Percentiles rank a stretch among this genome's conserved stretches.
Conservation (phyloP, 805 yeast species). For the Myxozyma neotropica region DNA sequence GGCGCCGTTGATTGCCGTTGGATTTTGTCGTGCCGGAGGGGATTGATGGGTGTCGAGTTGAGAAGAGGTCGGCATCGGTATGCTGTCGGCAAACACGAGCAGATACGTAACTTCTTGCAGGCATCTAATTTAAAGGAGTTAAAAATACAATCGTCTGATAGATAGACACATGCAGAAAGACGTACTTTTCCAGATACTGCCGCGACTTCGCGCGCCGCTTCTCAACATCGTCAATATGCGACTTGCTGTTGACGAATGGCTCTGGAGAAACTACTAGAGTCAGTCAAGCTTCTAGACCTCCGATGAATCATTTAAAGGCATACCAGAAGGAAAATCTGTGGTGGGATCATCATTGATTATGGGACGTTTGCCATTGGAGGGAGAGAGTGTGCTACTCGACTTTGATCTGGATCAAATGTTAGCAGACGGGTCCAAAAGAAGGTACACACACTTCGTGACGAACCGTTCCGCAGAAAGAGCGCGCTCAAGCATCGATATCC, state of each 20-base stretch:
- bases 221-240: conserved; percentile 22
- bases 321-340: neutral
- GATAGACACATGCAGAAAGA: too few relatives aligned
- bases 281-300: neutral
- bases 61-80: conserved; percentile 11
- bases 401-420: conserved; percentile 4
- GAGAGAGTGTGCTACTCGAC: neutral
- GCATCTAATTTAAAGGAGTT: conserved; percentile 16
- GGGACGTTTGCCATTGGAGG: neutral
- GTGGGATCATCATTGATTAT: neutral
- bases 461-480: conserved; percentile 32
- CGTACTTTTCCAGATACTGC: conserved; percentile 30
- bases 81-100: conserved; percentile 25
- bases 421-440: too few relatives aligned
- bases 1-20: neutral
- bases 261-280: neutral
- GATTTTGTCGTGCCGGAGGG: neutral
- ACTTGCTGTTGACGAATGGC: conserved; percentile 8
- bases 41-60: neutral
- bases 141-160: neutral
- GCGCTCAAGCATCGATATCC: conserved; percentile 40
- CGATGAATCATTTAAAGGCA: neutral
- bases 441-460: neutral
- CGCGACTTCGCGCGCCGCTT: conserved; percentile 24
- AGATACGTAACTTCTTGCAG: conserved; percentile 32